Base-by-base conservation (phyloP, 495 filamentous ascomycete species). In the Penicillium manginii region DNA sequence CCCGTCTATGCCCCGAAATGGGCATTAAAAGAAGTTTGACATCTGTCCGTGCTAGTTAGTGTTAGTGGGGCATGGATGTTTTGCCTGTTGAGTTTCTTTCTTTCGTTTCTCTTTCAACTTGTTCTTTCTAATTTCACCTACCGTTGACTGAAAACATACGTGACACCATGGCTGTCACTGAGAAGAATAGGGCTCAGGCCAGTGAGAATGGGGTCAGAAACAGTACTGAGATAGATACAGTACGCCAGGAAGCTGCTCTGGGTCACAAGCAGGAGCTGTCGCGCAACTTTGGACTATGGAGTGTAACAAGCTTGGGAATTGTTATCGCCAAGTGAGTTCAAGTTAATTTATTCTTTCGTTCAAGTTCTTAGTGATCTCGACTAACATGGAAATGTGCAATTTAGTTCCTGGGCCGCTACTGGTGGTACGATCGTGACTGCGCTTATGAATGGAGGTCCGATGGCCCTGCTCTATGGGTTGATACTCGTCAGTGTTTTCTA, bases 341-440 rank as follows among this genome's bases (percentile, higher is more conserved):
- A 50, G 76, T 61, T 14, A 22, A 14, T 22, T 19, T 43, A n/a
- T 9, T 7, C 1, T 19, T 22, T 12, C 21, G 18, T 26, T 5
- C n/a, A n/a, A n/a, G 8, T 47, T 26, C 21, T n/a, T n/a, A n/a
- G 1, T 31, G 23, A 49, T 31, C 45, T 4, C 10, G 18, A 11
- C 11, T 47, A 11, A 23, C 45, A 11, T 14, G 2, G 18, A 22
- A 14, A 26, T 15, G 18, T 26, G 22, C 9, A 14, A 1, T 14
- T 39, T 42, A 79, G 77, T 49, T 75, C 77, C 8, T 79, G 77
- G 77, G 73, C 74, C 37, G 66, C 74, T 21, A 78, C 73, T 2
- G 76, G 76, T 15, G 77, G 76, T 1, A 79, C 77, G 0, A 80
- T 80, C 35, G 73, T 77, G 12, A 63, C 75, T 26, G 72, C 75